Evolutionary conservation across 306 rosid genomes (phyloP), one percentile per base, ranked within the genome.

Genomic region (Begonia peltatifolia): DNA sequence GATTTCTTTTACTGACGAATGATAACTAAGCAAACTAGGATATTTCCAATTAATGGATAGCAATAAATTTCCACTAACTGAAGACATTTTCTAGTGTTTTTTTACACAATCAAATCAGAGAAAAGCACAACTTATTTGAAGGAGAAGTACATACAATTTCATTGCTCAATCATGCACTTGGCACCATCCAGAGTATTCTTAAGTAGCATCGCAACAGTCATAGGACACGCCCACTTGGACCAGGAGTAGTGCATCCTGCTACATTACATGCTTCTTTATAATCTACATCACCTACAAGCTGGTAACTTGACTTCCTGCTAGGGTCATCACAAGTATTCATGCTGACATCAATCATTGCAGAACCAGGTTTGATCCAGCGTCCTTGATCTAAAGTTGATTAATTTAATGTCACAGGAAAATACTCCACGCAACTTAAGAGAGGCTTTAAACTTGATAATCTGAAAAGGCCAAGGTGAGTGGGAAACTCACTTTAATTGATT

Each of bases 181-280:
- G 93, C 95, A 49, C 97, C 89, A 10, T 82, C 95, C 83, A 88
- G 51, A 9, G 95, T 84, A 57, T 88, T 88, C 63, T 74, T 68
- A 55, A 88, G 76, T 64, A 88, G 78, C 97, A 84, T 88, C 56
- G 95, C 87, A 38, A 88, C 95, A 16, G 90, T 84, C 84, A 83
- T 78, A 51, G 95, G 95, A 43, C 95, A 95, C 11, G 85, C 97
- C 97, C 95, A 42, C 97, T 95, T 3, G 97, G 97, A 68, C 82
- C 95, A 16, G 97, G 97, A 64, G 95, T 82, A 58, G 85, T 71
- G 68, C 76, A 85, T 44, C 97, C 94, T 56, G 94, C 97, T 53
- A 76, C 77, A 63, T 82, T 82, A 60, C 94, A 74, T 52, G 73
- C 97, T 78, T 85, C 95, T 48, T 63, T 67, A 71, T 79, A 89